Evolutionary conservation across 805 yeast genomes (phyloP), one percentile per base, ranked within the genome.

Genomic region (Suhomyces sp.): DNA sequence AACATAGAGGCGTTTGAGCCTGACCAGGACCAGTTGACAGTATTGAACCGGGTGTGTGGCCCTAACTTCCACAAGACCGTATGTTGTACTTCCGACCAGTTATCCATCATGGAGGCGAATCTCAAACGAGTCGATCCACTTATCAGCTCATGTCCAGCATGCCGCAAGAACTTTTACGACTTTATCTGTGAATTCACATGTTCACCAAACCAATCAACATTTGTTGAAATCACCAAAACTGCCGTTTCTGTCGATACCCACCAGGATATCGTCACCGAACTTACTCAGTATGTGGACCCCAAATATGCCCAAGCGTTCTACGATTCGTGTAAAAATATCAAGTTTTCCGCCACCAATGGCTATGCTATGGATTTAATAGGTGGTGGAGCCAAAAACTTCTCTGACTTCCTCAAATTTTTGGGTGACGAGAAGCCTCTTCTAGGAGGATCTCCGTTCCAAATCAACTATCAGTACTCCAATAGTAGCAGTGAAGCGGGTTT

Each of bases 381-480:
- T 6, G 99, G 99, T n/a, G 98, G 98, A 1, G 97, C 98, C 2
- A 79, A 77, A 51, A 82, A 85, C 60, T 88, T 83, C 67, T 60
- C 74, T 31, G 83, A 83, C 51, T 93, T 93, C 65, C 73, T 93
- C 59, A 88, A 91, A 70, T 94, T 93, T 64, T 70, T 94, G 49
- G 98, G 98, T 10, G 98, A 93, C 66, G 96, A 90, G 60, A 92
- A 93, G 67, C 98, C 98, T 0, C 59, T 90, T 61, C 74, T 93
- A 4, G 97, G 98, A 0, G 99, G 99, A 0, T 90, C 97, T 0
- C 97, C 97, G 0, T 90, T 93, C 66, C 98, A 93, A 67, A 92
- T 93, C 56, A 87, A 91, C 65, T 91, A 84, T 67, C 70, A 74
- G 2, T 89, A 83, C 72, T 72, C 73, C 1, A 7, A 57, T 4